These are phyloP conservation scores for Verticillium isaacii DNA, from an alignment of 2,329 filamentous ascomycete genomes.

Conservation along the genomic window DNA sequence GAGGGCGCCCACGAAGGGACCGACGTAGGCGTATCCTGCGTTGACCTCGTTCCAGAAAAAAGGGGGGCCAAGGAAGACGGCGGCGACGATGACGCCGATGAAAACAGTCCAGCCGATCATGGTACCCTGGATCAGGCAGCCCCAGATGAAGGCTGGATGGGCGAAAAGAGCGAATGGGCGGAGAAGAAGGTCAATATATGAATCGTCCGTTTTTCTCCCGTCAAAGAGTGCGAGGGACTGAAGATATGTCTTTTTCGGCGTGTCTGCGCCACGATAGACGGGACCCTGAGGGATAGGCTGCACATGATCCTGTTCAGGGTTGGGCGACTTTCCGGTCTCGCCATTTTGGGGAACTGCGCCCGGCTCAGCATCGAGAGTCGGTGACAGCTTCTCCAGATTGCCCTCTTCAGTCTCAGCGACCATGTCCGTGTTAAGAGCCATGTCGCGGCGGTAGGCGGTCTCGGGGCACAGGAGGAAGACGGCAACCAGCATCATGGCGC, in stretches of 20 bases:
- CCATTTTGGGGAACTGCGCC: not conserved
- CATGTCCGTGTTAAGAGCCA: slow-evolving; percentile 66
- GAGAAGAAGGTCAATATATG: slow-evolving; percentile 59
- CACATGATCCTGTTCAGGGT: not conserved
- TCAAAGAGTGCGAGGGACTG: slow-evolving; percentile 68
- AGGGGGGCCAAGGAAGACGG: slow-evolving; percentile 75
- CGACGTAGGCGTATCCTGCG: slow-evolving; percentile 83
- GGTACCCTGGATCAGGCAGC: slow-evolving; percentile 73
- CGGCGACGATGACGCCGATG: slow-evolving; percentile 77
- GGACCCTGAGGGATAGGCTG: slow-evolving; percentile 5
- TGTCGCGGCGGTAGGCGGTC: slow-evolving; percentile 64
- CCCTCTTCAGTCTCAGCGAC: slow-evolving; percentile 24
- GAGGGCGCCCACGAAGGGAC: slow-evolving; percentile 79
- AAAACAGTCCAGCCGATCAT: slow-evolving; percentile 96
- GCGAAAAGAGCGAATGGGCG: slow-evolving; percentile 78
- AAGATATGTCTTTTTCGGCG: slow-evolving; percentile 51
- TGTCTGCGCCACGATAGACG: slow-evolving; percentile 9
- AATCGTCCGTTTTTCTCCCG: slow-evolving; percentile 75
- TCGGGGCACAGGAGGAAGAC: slow-evolving; percentile 80
- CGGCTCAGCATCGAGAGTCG: not conserved
- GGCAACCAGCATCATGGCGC: slow-evolving; percentile 62
- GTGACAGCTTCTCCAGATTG: not conserved
- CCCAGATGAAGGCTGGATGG: slow-evolving; percentile 83
- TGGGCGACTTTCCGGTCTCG: slow-evolving; percentile 1
- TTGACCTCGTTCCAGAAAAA: slow-evolving; percentile 77